Base-by-base conservation (phyloP, 768 basidiomycete species). In the Nidula microcarpa region DNA sequence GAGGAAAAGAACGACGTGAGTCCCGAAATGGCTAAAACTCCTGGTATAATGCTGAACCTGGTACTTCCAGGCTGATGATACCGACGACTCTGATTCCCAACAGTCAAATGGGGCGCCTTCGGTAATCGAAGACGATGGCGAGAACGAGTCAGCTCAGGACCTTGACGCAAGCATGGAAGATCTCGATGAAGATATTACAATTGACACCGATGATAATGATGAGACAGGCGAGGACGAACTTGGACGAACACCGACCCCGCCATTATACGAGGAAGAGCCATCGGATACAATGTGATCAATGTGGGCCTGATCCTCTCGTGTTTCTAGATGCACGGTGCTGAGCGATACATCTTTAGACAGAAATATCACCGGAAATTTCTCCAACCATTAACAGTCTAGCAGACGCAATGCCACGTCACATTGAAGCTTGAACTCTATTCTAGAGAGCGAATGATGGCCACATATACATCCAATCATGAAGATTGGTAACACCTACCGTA, bases 1-100 rank as follows among this genome's bases (percentile, higher is more conserved):
- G 90, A 92, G 62, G 90, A 92, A 68, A 91, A 89, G 73, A 91
- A 90, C 63, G 90, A 92, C 63, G 90, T 90, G 53, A 47, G 53
- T 3, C 17, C 16, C 10, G 10, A 9, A 10, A 10, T 51, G n/a
- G 17, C 32, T 17, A 14, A 13, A 23, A 51, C 14, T 37, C 33
- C 23, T 30, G 47, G 43, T n/a, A 35, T 23, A 16, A 41, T 14
- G 46, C 1, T 23, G 43, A 6, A 37, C 39, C 6, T 6, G 16
- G 4, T 4, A 35, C 5, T 16, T 44, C 48, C 30, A 78, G 65
- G 76, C 76, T 5, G 78, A 79, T 34, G 81, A 81, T 18, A 72
- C 74, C 0, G 77, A 78, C n/a, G 78, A 76, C 17, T 72, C 73
- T 30, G 70, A 62, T 10, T 77, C 74, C 14, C 74, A 70, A 36